Evolutionary conservation across 148 eudicot genomes (phyloP), one percentile per base, ranked within the genome.

Genomic region (Euryodendron excelsum): DNA sequence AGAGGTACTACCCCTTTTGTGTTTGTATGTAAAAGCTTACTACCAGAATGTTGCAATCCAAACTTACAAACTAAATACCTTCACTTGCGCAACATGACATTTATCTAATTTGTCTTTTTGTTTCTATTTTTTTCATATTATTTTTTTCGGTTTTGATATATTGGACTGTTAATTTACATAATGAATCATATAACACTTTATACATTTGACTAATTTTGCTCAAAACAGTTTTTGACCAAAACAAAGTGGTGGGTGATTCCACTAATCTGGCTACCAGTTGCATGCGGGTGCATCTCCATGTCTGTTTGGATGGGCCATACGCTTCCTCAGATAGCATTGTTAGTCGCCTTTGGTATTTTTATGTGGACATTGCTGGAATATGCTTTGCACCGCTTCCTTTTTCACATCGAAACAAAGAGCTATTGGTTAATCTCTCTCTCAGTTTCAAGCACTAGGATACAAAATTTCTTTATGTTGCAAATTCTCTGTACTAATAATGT

Each of bases 361-460:
- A 63, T 85, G 4, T 96, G 99, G 99, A 89, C 98, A 62, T 83
- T 93, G 64, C 44, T 93, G 66, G 99, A 96, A 76, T 96, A 96
- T 81, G 79, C 89, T 14, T 82, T 96, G 76, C 99, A 96, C 67
- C 93, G 99, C 20, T 93, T 91, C 85, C 98, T 96, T 78, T 96
- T 96, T 83, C 99, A 96, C 83, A 91, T 96, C 78, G 77, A 92
- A 77, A 93, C 99, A 27, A 88, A 84, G 80, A 91, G 88, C 83
- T 96, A 96, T 62, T 96, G 97, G 99, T 93, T 66, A 52, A 89
- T 83, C n/a, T n/a, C n/a, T n/a, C n/a, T n/a, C n/a, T n/a, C n/a
- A n/a, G n/a, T n/a, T n/a, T n/a, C n/a, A n/a, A n/a, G n/a, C n/a
- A n/a, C n/a, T n/a, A n/a, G n/a, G n/a, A 13, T 48, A 20, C 7